These are phyloP conservation scores for Venturiaceae sp. DNA, from an alignment of 2,329 filamentous ascomycete genomes.

Conservation along the genomic window DNA sequence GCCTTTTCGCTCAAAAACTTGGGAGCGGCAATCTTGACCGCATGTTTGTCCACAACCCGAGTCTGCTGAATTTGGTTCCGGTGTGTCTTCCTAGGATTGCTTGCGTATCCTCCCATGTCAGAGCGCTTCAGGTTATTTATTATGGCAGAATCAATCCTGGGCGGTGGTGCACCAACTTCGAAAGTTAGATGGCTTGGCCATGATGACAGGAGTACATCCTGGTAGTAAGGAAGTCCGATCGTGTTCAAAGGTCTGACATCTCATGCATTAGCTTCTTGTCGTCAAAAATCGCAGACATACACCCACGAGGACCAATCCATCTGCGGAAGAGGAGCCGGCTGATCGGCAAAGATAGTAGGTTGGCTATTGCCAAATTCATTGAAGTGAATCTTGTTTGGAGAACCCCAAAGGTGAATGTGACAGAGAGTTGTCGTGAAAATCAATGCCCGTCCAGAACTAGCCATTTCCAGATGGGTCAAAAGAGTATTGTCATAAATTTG, in stretches of 20 bases:
- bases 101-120: slow-evolving; percentile 70
- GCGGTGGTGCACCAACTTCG: slow-evolving; percentile 75
- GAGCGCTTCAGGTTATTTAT: slow-evolving; percentile 58
- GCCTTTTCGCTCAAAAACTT: slow-evolving; percentile 95
- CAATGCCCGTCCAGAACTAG: slow-evolving; percentile 77
- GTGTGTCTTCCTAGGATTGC: slow-evolving; percentile 61
- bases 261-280: neutral
- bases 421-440: slow-evolving; percentile 72
- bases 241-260: slow-evolving; percentile 63
- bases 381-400: slow-evolving; percentile 75
- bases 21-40: slow-evolving; percentile 60
- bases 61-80: slow-evolving; percentile 81
- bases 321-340: slow-evolving; percentile 43
- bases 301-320: slow-evolving; percentile 65
- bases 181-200: slow-evolving; percentile 81
- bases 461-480: slow-evolving; percentile 74
- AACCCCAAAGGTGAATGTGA: slow-evolving; percentile 79
- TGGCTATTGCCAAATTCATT: slow-evolving; percentile 65
- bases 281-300: slow-evolving; percentile 32
- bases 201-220: slow-evolving; percentile 75
- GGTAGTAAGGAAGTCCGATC: slow-evolving; percentile 88
- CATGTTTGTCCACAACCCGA: slow-evolving; percentile 48
- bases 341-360: slow-evolving; percentile 63
- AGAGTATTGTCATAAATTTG: slow-evolving; percentile 58
- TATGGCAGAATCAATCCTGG: slow-evolving; percentile 62